These are phyloP conservation scores for Plasmodium ovale DNA, from an alignment of 169 alveolate genomes.

Conservation along the genomic window DNA sequence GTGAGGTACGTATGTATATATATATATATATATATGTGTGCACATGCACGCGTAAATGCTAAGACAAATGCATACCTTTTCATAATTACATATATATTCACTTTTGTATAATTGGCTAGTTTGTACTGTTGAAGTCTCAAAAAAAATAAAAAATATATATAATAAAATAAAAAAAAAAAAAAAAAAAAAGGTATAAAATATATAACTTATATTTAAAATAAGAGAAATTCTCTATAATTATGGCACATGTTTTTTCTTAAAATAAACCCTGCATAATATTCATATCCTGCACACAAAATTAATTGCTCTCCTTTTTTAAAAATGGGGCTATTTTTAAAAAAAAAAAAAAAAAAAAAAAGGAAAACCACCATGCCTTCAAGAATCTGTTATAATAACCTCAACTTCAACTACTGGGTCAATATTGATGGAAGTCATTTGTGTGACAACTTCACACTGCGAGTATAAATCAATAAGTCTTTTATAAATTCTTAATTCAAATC, in stretches of 20 bases:
- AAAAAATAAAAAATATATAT: too few species aligned
- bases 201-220: too few species aligned
- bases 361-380: constrained; percentile 7
- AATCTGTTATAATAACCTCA: constrained; percentile 93
- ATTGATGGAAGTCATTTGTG: constrained; percentile 96
- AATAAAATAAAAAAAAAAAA: too few species aligned
- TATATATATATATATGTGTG: not conserved
- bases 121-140: not conserved
- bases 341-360: constrained; percentile 10
- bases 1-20: not conserved
- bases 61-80: not conserved
- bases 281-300: too few species aligned
- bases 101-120: not conserved
- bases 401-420: constrained; percentile 98
- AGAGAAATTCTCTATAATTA: not conserved
- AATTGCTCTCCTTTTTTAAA: too few species aligned
- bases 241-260: too few species aligned
- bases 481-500: constrained; percentile 97
- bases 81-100: not conserved
- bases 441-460: constrained; percentile 97
- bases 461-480: constrained; percentile 97
- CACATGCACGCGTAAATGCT: not conserved
- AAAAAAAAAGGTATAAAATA: too few species aligned
- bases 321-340: too few species aligned
- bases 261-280: too few species aligned